Conservation (phyloP, 805 yeast species). For the Clavispora phyllophila region DNA sequence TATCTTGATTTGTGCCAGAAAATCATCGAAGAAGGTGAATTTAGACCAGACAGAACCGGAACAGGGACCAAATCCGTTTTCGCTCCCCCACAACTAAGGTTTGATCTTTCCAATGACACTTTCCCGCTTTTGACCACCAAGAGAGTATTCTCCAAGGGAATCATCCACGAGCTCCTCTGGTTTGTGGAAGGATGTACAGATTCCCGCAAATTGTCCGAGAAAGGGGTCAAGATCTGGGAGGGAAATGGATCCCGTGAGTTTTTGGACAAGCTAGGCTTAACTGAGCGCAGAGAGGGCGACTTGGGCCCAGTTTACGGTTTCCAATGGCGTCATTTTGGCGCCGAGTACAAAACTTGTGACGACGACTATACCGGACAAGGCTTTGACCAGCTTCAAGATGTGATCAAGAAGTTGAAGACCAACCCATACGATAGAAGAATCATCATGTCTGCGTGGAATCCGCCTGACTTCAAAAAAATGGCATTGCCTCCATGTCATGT, state of each 20-base stretch:
- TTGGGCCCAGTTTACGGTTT: constrained; percentile 98
- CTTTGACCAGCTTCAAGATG: constrained; percentile 78
- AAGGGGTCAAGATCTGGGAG: constrained; percentile 97
- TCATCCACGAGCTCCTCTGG: constrained; percentile 89
- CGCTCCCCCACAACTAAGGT: constrained; percentile 94
- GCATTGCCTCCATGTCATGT: constrained; percentile 99
- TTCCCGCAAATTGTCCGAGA: constrained; percentile 68
- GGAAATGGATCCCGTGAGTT: constrained; percentile 95
- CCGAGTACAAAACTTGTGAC: constrained; percentile 81
- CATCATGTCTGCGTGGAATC: constrained; percentile 97
- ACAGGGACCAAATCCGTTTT: constrained; percentile 89
- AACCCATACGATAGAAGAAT: constrained; percentile 95
- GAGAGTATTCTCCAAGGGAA: constrained; percentile 83
- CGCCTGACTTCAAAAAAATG: constrained; percentile 90
- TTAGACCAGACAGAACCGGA: constrained; percentile 94
- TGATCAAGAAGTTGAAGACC: constrained; percentile 72
- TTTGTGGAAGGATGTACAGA: constrained; percentile 87
- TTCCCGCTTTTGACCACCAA: constrained; percentile 93
- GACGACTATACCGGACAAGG: constrained; percentile 86
- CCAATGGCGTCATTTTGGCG: constrained; percentile 99
- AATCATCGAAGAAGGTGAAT: constrained; percentile 81
- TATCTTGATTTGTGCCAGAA: constrained; percentile 76
- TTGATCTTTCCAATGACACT: constrained; percentile 61
- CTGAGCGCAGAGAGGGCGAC: constrained; percentile 83
- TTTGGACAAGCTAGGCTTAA: constrained; percentile 76